These are phyloP conservation scores for Aureobasidium sp. DNA, from an alignment of 2,329 filamentous ascomycete species.

Conservation along the genomic window DNA sequence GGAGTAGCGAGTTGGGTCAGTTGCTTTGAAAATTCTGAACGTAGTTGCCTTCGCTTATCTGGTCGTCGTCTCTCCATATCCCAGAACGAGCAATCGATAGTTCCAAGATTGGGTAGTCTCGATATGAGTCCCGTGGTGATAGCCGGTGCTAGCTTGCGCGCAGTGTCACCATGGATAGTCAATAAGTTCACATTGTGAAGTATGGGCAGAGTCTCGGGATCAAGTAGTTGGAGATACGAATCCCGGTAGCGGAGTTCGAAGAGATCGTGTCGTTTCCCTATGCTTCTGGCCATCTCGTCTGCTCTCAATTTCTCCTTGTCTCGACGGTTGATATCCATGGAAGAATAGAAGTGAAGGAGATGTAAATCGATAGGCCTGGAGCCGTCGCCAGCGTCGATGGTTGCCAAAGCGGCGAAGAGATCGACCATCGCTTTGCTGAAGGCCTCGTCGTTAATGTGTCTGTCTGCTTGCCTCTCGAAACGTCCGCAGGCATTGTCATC, in stretches of 20 bases:
- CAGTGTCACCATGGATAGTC: neutral
- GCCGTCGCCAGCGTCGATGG: neutral
- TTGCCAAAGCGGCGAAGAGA: neutral
- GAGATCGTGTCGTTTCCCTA: neutral
- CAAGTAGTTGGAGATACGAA: neutral
- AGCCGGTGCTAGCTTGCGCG: neutral
- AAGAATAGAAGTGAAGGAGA: neutral
- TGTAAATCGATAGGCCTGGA: neutral
- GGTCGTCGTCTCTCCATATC: neutral
- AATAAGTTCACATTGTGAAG: neutral
- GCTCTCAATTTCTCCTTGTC: neutral
- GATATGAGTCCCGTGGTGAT: neutral
- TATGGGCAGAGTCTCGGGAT: neutral
- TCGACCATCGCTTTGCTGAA: neutral
- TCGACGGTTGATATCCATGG: neutral
- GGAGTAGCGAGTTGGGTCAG: neutral
- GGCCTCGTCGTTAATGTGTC: neutral
- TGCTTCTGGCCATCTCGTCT: neutral
- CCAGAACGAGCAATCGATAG: neutral
- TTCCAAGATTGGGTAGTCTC: neutral
- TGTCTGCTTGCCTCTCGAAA: neutral
- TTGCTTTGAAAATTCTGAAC: neutral
- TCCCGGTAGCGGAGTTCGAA: conserved; percentile 3
- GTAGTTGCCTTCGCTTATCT: neutral
- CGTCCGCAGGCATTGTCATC: neutral